These are phyloP conservation scores for Fusarium irregulare DNA, from an alignment of 2,329 filamentous ascomycete species.

Conservation along the genomic window DNA sequence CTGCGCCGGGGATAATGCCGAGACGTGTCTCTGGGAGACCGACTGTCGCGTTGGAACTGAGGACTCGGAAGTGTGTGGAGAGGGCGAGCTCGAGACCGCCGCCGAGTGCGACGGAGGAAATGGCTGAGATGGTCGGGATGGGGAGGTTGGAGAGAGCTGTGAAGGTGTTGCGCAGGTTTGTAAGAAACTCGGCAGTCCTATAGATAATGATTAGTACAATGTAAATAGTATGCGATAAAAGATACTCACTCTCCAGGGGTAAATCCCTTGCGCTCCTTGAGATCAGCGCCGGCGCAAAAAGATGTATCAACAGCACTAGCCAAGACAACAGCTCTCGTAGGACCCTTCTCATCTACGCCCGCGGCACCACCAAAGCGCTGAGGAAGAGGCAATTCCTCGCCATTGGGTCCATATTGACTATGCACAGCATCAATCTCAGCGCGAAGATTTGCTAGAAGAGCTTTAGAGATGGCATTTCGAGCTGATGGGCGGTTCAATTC, in stretches of 20 bases:
- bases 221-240: not conserved
- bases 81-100: slow-evolving; percentile 95
- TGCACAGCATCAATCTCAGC: slow-evolving; percentile 79
- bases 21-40: slow-evolving; percentile 92
- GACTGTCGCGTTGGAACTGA: slow-evolving; percentile 80
- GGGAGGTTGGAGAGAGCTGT: slow-evolving; percentile 77
- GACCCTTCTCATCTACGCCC: slow-evolving; percentile 59
- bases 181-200: slow-evolving; percentile 84
- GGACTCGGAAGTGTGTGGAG: slow-evolving; percentile 87
- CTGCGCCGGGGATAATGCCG: slow-evolving; percentile 94
- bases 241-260: slow-evolving; percentile 77
- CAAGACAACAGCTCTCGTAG: slow-evolving; percentile 83
- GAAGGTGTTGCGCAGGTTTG: slow-evolving; percentile 80
- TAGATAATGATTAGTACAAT: slow-evolving; percentile 1
- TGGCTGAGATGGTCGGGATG: slow-evolving; percentile 89
- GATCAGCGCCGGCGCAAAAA: slow-evolving; percentile 94
- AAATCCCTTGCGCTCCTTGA: slow-evolving; percentile 88
- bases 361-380: slow-evolving; percentile 59
- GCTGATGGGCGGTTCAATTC: slow-evolving; percentile 86
- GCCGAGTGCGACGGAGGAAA: slow-evolving; percentile 87
- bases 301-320: slow-evolving; percentile 85
- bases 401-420: slow-evolving; percentile 66
- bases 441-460: slow-evolving; percentile 77
- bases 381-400: slow-evolving; percentile 61
- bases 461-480: slow-evolving; percentile 89